Base-by-base conservation (phyloP, 202 grass and related monocot genomes). In the Cymbopogon flexuosus region DNA sequence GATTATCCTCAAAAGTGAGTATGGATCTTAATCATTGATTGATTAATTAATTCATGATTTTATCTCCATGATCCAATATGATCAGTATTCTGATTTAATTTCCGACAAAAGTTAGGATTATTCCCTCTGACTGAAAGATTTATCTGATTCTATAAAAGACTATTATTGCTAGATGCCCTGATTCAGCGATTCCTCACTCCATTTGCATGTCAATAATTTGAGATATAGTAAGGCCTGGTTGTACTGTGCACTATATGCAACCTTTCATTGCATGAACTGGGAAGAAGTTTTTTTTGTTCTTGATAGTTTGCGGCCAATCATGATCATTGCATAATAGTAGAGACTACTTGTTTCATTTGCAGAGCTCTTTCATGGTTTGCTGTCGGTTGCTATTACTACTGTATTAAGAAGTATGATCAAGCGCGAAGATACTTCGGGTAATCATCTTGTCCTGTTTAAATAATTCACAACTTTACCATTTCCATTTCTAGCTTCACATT, bases 1-100 rank as follows among this genome's bases (percentile, higher is more conserved):
- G 93, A 95, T 78, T 95, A 98, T 89, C 96, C 96, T 88, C 88
- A 98, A 77, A 95, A 95, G 96, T 98, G 73, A 91, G 92, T 88
- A 77, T 77, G 14, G 10, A 60, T 81, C 35, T 45, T 84, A 58
- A 21, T 45, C 65, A 42, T 39, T 52, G n/a, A 72, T 46, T 21
- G 6, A 54, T 8, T 57, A 31, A 56, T 59, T 65, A 59, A 51
- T 36, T 72, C 1, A 41, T 22, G 64, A 65, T 40, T 63, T 76
- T 22, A 40, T 81, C 62, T 81, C 21, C 47, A 63, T 81, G 84
- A 49, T 35, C 62, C 70, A 56, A 54, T 76, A 54, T 42, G 19
- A 70, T 80, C 3, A 18, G 2, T 49, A 22, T 65, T 47, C 39
- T 65, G 15, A 51, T 7, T 8, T 46, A 49, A 21, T 65, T 62